Base-by-base conservation (phyloP, 1,284 basidiomycete genomes). In the Ustilago lituana region DNA sequence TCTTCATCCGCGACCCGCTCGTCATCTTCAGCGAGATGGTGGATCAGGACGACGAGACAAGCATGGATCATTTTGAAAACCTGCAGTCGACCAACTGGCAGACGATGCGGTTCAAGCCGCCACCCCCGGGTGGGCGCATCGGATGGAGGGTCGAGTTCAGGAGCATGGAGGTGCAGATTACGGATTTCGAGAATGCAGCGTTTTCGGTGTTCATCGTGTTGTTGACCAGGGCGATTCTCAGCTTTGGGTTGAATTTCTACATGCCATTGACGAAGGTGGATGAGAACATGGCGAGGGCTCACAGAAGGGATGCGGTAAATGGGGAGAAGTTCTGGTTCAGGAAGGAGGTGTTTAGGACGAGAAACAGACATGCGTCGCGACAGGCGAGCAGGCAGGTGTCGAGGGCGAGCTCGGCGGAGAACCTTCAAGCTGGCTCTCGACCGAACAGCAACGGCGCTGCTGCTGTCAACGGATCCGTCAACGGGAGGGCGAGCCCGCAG, bases 41-140 rank as follows among this genome's bases (percentile, higher is more conserved):
- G 56, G 87, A 96, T 74, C 93, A 95, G 83, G 92, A 98, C 82
- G 93, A 98, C 81, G 84, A 85, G 36, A 85, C 85, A 23, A 94
- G 91, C 61, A 93, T 88, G 73, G 96, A 98, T 80, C 96, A 99
- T 82, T 98, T 98, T 77, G 96, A 99, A 90, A 98, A 98, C 80
- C 90, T 98, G 31, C 96, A 98, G 87, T 96, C 94, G 6, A 98
- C 96, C 9, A 98, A 98, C 82, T 99, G 96, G 96, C 96, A 98
- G 84, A 98, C 96, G 0, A 87, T 99, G 54, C 89, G 96, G 27
- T 98, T 99, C 87, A 99, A 99, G 83, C 96, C 96, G 5, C 96
- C 96, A 7, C 81, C 78, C 32, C 89, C 91, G 1, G 89, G 92
- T 56, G 93, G 93, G 2, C 82, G 88, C 17, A 98, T 98, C 59